Evolutionary conservation across 2,329 filamentous ascomycete genomes (phyloP).

Genomic region (Botryosphaeria agaves): DNA sequence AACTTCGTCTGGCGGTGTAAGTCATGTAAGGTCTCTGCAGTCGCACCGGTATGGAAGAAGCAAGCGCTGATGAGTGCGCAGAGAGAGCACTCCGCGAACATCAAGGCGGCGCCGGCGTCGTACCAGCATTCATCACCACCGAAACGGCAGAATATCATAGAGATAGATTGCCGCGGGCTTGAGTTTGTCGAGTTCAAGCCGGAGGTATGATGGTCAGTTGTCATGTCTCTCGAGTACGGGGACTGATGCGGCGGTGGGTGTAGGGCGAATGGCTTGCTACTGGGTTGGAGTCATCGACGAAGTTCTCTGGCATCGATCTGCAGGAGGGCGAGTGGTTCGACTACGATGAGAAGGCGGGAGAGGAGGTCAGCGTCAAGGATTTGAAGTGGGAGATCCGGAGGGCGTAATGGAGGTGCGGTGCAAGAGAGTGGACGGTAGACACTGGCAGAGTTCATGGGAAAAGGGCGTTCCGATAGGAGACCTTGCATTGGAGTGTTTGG

Average conservation of each 20-base stretch:
- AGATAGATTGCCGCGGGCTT: conserved; percentile 84
- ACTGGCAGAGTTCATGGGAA: no score
- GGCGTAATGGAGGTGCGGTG: conserved; percentile 31
- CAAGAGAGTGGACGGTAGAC: no score
- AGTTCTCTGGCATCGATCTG: conserved; percentile 69
- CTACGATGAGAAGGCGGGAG: conserved; percentile 83
- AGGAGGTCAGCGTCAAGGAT: conserved; percentile 86
- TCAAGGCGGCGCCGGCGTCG: conserved; percentile 53
- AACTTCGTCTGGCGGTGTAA: conserved; percentile 99
- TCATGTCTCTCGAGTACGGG: no score
- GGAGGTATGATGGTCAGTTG: conserved; percentile 50
- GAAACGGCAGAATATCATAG: conserved; percentile 62
- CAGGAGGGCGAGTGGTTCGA: conserved; percentile 93
- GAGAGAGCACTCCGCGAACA: conserved; percentile 74
- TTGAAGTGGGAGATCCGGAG: conserved; percentile 72
- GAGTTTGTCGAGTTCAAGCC: conserved; percentile 85
- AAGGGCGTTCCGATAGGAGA: no score
- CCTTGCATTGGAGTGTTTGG: no score
- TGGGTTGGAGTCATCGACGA: conserved; percentile 61
- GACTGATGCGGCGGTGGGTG: no score
- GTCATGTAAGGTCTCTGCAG: conserved; percentile 65
- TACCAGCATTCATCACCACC: conserved; percentile 58
- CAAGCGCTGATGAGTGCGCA: conserved; percentile 15
- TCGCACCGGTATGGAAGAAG: neutral
- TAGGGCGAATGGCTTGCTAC: conserved; percentile 84